Evolutionary conservation across 768 basidiomycete genomes (phyloP).

Genomic region (Russula ochroleuca): DNA sequence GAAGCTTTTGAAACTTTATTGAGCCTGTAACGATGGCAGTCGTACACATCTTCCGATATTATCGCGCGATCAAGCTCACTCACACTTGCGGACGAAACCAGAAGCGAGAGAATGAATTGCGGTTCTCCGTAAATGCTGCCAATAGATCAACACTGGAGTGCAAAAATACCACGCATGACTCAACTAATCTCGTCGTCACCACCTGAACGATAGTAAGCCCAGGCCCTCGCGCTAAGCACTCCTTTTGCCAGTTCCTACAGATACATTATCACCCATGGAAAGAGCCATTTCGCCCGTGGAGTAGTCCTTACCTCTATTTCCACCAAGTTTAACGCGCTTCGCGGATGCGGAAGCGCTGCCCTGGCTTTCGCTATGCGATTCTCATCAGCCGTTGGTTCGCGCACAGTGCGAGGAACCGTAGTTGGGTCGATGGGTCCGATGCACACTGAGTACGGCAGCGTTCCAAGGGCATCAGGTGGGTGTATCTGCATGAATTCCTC

Average conservation of each 20-base stretch:
- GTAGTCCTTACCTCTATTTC: constrained; percentile 31
- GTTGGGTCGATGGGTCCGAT: constrained; percentile 32
- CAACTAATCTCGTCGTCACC: constrained; percentile 33
- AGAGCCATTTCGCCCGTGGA: not conserved
- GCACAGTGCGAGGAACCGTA: constrained; percentile 28
- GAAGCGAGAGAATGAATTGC: constrained; percentile 37
- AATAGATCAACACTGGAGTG: not conserved
- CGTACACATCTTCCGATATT: not conserved
- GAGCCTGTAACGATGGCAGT: constrained; percentile 25
- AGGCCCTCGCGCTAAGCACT: constrained; percentile 31
- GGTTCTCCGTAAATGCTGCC: constrained; percentile 30
- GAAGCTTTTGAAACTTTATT: constrained; percentile 31
- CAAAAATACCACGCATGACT: not conserved
- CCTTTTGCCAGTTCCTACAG: constrained; percentile 30
- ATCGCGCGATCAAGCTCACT: not conserved
- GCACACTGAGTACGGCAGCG: constrained; percentile 30
- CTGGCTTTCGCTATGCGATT: constrained; percentile 31
- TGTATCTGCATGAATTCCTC: constrained; percentile 29
- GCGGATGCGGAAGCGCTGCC: constrained; percentile 29
- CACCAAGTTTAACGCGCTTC: constrained; percentile 31
- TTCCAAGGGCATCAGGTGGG: constrained; percentile 24
- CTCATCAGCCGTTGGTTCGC: constrained; percentile 32
- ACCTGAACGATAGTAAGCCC: constrained; percentile 34
- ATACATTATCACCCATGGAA: not conserved
- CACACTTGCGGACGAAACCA: constrained; percentile 86